These are phyloP conservation scores for Sedum album DNA, from an alignment of 164 flowering plant species.

Conservation along the genomic window DNA sequence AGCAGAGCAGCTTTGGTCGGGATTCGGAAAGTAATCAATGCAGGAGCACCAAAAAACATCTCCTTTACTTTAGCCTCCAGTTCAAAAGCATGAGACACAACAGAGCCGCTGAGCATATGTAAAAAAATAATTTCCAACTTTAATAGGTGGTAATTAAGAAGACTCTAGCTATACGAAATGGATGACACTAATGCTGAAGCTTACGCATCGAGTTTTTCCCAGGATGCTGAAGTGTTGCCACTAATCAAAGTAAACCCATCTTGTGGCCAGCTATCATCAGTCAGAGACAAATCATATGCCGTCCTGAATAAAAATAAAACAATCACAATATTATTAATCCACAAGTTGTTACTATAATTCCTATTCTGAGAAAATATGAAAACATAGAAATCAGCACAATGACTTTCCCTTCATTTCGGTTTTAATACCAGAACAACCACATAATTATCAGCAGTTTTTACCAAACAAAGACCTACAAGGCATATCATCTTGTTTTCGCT, in stretches of 20 bases:
- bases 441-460: no score
- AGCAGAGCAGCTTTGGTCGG: slow-evolving; percentile 29
- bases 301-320: slow-evolving; percentile 36
- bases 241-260: slow-evolving; percentile 49
- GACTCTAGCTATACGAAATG: background rate
- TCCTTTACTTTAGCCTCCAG: slow-evolving; percentile 65
- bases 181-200: slow-evolving; percentile 11
- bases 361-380: background rate
- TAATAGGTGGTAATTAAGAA: background rate
- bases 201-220: slow-evolving; percentile 95
- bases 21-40: slow-evolving; percentile 70
- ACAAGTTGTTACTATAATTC: background rate
- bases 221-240: slow-evolving; percentile 70
- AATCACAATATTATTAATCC: background rate
- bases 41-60: slow-evolving; percentile 59
- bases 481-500: no score
- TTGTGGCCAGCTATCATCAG: slow-evolving; percentile 66
- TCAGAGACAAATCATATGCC: slow-evolving; percentile 74
- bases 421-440: no score
- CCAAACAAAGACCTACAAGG: no score
- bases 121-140: background rate
- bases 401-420: background rate
- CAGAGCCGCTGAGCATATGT: slow-evolving; percentile 45
- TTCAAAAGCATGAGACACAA: slow-evolving; percentile 69
- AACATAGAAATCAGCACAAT: background rate